Evolutionary conservation across 139 green algal genomes (phyloP).

Genomic region (Nannochloris sp.): DNA sequence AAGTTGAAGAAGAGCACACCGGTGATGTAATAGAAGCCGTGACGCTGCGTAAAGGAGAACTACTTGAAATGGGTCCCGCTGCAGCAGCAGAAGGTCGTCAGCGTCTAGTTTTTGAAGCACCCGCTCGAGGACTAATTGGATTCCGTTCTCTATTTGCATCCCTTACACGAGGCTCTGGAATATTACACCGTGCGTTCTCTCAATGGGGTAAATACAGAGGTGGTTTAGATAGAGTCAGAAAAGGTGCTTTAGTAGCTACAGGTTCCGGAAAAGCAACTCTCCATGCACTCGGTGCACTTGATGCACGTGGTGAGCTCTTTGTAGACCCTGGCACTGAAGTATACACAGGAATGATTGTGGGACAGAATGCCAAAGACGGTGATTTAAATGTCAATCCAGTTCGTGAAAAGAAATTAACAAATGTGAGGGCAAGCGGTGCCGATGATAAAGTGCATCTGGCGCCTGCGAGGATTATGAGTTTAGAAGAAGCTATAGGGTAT

Average conservation of each 20-base stretch:
- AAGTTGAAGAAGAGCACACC: slow-evolving; percentile 58
- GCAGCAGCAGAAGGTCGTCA: slow-evolving; percentile 58
- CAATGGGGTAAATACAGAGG: slow-evolving; percentile 50
- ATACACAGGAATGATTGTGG: slow-evolving; percentile 80
- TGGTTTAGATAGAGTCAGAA: slow-evolving; percentile 49
- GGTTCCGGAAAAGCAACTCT: slow-evolving; percentile 44
- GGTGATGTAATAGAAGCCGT: slow-evolving; percentile 59
- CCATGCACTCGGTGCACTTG: slow-evolving; percentile 65
- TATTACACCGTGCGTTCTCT: slow-evolving; percentile 71
- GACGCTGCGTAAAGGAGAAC: slow-evolving; percentile 39
- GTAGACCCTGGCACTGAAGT: slow-evolving; percentile 47
- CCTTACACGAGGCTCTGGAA: slow-evolving; percentile 64
- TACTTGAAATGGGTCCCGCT: slow-evolving; percentile 56
- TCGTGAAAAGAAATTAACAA: slow-evolving; percentile 79
- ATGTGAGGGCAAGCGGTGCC: slow-evolving; percentile 56
- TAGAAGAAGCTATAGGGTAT: slow-evolving; percentile 86
- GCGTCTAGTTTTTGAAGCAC: slow-evolving; percentile 54
- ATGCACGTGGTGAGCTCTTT: slow-evolving; percentile 74
- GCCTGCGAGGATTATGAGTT: slow-evolving; percentile 49
- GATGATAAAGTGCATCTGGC: slow-evolving; percentile 70
- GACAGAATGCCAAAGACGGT: slow-evolving; percentile 56
- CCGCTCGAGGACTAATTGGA: slow-evolving; percentile 66
- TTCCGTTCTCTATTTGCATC: slow-evolving; percentile 63
- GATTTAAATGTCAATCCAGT: slow-evolving; percentile 73
- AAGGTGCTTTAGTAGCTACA: slow-evolving; percentile 60